A percentile compares a stretch with the other conserved stretches of the same genome.
These are phyloP conservation scores for Alnus rubra DNA, from an alignment of 306 rosid genomes.

Conservation along the genomic window DNA sequence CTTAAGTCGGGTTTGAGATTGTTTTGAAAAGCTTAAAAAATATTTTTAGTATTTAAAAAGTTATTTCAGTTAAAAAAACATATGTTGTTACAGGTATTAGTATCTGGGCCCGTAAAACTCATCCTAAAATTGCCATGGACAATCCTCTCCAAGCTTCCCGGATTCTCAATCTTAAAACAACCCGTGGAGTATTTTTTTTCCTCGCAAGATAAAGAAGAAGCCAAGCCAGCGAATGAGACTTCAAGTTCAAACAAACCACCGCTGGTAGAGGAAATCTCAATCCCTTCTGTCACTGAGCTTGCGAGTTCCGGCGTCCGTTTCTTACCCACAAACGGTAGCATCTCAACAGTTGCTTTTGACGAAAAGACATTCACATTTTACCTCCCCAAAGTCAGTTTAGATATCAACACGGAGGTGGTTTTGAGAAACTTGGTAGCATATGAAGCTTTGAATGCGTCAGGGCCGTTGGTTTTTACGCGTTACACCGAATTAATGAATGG, in stretches of 20 bases:
- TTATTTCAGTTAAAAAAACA: too few species aligned
- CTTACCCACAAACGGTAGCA: constrained; percentile 38
- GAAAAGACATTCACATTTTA: constrained; percentile 36
- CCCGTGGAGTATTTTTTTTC: constrained; percentile 38
- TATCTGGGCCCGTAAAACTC: constrained; percentile 54
- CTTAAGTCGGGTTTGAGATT: too few species aligned
- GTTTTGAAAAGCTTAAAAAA: too few species aligned
- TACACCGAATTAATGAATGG: constrained; percentile 77
- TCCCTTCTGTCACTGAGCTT: constrained; percentile 65
- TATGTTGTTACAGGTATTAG: neutral
- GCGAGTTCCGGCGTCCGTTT: constrained; percentile 46
- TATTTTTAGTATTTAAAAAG: too few species aligned
- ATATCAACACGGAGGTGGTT: constrained; percentile 56
- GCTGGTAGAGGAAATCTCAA: constrained; percentile 62
- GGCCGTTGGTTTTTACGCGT: constrained; percentile 64
- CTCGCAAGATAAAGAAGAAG: constrained; percentile 32
- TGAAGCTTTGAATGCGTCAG: constrained; percentile 63
- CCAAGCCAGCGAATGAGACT: constrained; percentile 26
- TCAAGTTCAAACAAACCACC: constrained; percentile 49
- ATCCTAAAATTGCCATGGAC: constrained; percentile 63
- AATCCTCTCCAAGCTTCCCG: constrained; percentile 56
- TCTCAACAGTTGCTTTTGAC: constrained; percentile 56
- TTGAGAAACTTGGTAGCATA: constrained; percentile 74
- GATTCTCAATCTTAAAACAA: constrained; percentile 34
- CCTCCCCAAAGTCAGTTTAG: constrained; percentile 60